Base-by-base conservation (phyloP, 495 filamentous ascomycete species). In the Penicillium odoratum region DNA sequence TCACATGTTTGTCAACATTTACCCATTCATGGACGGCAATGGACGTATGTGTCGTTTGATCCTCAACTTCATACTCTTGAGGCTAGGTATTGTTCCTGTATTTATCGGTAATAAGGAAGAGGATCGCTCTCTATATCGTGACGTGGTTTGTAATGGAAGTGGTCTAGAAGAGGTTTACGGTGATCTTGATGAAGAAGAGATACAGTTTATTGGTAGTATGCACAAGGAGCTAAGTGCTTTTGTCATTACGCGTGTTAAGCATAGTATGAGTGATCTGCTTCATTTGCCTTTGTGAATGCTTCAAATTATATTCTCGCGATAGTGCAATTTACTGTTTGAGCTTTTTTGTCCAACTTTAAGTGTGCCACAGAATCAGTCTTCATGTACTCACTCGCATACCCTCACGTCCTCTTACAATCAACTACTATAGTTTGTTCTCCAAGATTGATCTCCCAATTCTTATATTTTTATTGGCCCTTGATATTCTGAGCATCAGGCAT, bases 21-120 rank as follows among this genome's bases (percentile, higher is more conserved):
- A 74, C 51, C 74, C 73, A 3, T 77, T 76, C 44, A 40, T 61
- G 3, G 73, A 77, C 43, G 73, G 69, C 3, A 78, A 78, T 48
- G 73, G 75, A 3, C 57, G 73, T 30, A 61, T 62, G 38, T 74
- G 67, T 46, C 69, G 73, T 30, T 45, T 76, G 26, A 68, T 77
- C 6, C 48, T 76, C 1, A 78, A 72, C 56, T 58, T 59, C 0
- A 52, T 74, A 8, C 58, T 74, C 0, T 31, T 69, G 7, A 68
- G 68, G 30, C 68, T 66, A 46, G 66, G 65, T 0, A 58, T 61
- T 9, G 56, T 66, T 42, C n/a, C 71, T 5, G 63, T 71, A 1
- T 50, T 48, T 8, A 63, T 78, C 43, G 75, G 72, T 1, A 54
- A 66, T 26, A 13, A 67, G 18, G 50, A 47, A 29, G 64, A 66